Evolutionary conservation across 257 asterid species (phyloP), one percentile per base, ranked within the genome.

Genomic region (Asclepias syriaca): DNA sequence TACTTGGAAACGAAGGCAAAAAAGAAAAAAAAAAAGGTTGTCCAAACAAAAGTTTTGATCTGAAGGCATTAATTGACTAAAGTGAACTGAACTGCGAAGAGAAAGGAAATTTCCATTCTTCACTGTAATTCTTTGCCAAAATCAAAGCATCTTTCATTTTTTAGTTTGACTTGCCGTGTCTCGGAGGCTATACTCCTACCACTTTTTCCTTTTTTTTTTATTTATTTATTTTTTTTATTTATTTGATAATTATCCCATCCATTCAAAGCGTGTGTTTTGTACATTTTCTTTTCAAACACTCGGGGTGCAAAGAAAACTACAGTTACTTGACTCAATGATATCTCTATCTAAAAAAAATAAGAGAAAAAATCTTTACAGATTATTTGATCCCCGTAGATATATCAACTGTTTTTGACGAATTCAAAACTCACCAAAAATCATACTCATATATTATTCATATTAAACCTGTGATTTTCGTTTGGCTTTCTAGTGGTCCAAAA

Each of bases 151-250:
- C 78, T 22, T 4, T 34, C 6, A 34, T 34, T 4, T 34, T 34
- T 4, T 2, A 34, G 5, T 68, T 75, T 75, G 57, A 58, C 70
- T 75, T 75, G 65, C 40, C 70, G 78, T 75, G 74, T 68, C 21
- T 21, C 65, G 14, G 63, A 48, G 63, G 70, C 78, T 67, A 74
- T 66, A 60, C 58, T 29, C 27, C 27, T 24, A 24, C 27, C 0
- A 24, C 27, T 29, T 29, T 29, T 29, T 29, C 3, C 3, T 29
- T 29, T 2, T 29, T 29, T 29, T 29, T 29, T 29, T n/a, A n/a
- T 29, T 29, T 29, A 29, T 29, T 29, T 29, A 0, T 29, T 29
- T 29, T n/a, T n/a, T 29, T 29, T 29, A 29, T 29, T 29, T 29
- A 0, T 29, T 29, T 29, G 34, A 29, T 29, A 29, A 29, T 0